Base-by-base conservation (phyloP, 805 yeast genomes). In the Phaffomyces antillensis region DNA sequence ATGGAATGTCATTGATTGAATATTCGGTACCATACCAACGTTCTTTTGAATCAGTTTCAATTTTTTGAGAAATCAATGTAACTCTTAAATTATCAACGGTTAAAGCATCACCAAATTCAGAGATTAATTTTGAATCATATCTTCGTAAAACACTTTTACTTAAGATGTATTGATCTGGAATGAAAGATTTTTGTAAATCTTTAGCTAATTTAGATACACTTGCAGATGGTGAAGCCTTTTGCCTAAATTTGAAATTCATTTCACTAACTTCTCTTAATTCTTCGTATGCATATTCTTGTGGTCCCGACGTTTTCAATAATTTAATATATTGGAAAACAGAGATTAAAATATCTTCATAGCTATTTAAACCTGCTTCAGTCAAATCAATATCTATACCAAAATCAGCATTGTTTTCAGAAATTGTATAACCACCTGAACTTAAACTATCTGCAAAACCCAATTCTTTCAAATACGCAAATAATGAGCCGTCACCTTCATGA, bases 1-100 rank as follows among this genome's bases (percentile, higher is more conserved):
- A 37, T 3, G 77, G 67, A 20, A 86, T 56, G 15, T 68, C 65
- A 11, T 65, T 69, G 37, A 73, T 61, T 3, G 75, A 64, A 60
- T 88, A 86, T 53, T 85, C 84, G 0, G 97, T 88, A 4, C 95
- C 96, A 59, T 93, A 91, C 96, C 96, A 91, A 56, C 78, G 72
- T 61, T 91, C 99, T 18, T 58, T 69, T 15, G 64, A 51, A 44
- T 73, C 73, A 4, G 79, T 72, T 7, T 71, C 72, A 42, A 77
- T 70, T 51, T 61, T 76, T 62, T 68, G 81, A 28, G 76, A 70
- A 13, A 79, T 67, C 24, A 90, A 59, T 37, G 72, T 65, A 6
- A 77, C 67, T 48, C 87, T 73, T 53, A 84, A 75, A 52, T 86
- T 88, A 20, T 73, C 68, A 0, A 81, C 73, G 35, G 59, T 72